phyloP scores from a whole-genome alignment of 2,329 filamentous ascomycete species.

The Hirsutella rhossiliensis region DNA sequence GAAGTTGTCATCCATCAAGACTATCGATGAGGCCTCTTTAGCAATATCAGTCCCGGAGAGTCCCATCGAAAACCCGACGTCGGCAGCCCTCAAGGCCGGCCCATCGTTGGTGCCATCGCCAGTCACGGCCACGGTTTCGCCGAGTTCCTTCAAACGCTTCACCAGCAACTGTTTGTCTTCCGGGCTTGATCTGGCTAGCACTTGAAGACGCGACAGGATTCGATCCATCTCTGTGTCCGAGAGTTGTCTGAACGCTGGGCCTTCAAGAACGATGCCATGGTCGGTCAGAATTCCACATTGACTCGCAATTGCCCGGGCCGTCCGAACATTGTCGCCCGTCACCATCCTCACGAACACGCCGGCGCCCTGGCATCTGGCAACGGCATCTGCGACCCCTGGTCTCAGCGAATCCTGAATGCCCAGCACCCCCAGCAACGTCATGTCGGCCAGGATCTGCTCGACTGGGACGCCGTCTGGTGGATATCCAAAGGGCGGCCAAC shows the following conservation, averaged over 20 bases:
- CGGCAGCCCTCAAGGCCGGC: constrained; percentile 51
- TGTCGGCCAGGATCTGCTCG: constrained; percentile 13
- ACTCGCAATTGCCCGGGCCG: constrained; percentile 28
- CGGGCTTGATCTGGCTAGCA: constrained; percentile 55
- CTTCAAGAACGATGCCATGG: constrained; percentile 55
- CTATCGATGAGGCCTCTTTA: constrained; percentile 53
- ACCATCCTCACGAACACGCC: constrained; percentile 55
- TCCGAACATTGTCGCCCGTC: constrained; percentile 37
- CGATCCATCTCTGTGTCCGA: constrained; percentile 33
- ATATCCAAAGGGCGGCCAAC: constrained; percentile 10
- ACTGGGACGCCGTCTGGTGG: constrained; percentile 21
- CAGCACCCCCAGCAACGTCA: constrained; percentile 34
- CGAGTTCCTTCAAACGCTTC: constrained; percentile 49
- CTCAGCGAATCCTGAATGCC: constrained; percentile 59
- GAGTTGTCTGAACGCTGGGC: constrained; percentile 42
- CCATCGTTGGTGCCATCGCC: constrained; percentile 57
- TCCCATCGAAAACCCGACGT: constrained; percentile 58
- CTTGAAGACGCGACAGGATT: constrained; percentile 49
- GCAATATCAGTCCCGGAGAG: constrained; percentile 54
- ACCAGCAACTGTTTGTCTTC: constrained; percentile 58
- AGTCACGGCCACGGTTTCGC: constrained; percentile 54
- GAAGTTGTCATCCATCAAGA: constrained; percentile 54
- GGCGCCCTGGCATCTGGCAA: constrained; percentile 47
- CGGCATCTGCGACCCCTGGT: constrained; percentile 47
- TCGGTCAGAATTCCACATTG: constrained; percentile 33